Conservation (phyloP, 2,329 filamentous ascomycete species). For the Diaporthe humulicola region DNA sequence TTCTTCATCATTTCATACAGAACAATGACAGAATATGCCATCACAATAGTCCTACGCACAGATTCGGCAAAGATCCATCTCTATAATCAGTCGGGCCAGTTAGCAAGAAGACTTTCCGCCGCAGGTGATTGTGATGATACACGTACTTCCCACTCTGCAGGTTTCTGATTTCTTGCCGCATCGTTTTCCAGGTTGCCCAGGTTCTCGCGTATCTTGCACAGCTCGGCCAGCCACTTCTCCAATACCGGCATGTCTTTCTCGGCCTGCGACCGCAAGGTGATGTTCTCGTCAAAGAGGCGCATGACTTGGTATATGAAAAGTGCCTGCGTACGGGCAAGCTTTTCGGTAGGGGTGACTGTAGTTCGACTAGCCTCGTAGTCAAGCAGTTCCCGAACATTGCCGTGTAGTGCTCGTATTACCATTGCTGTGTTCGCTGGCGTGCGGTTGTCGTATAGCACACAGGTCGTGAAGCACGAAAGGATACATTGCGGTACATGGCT, state of each 20-base stretch:
- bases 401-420: constrained; percentile 46
- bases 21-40: constrained; percentile 47
- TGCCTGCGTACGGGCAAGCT: not conserved
- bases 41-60: constrained; percentile 49
- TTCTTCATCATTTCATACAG: constrained; percentile 47
- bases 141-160: not conserved
- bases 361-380: not conserved
- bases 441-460: constrained; percentile 48
- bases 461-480: constrained; percentile 48
- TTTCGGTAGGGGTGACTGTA: not conserved
- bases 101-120: not conserved
- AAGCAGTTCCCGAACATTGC: not conserved
- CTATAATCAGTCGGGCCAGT: constrained; percentile 38
- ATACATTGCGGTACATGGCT: constrained; percentile 31
- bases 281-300: not conserved
- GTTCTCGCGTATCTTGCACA: constrained; percentile 12
- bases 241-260: constrained; percentile 6
- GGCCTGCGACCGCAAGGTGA: constrained; percentile 4
- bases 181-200: constrained; percentile 28
- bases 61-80: constrained; percentile 53
- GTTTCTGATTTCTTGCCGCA: not conserved
- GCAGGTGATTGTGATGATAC: too few relatives aligned
- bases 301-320: constrained; percentile 8
- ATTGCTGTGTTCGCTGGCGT: constrained; percentile 46
- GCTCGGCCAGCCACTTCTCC: not conserved